phyloP scores from a whole-genome alignment of 2,329 filamentous ascomycete species.

The Cytospora schulzeri region DNA sequence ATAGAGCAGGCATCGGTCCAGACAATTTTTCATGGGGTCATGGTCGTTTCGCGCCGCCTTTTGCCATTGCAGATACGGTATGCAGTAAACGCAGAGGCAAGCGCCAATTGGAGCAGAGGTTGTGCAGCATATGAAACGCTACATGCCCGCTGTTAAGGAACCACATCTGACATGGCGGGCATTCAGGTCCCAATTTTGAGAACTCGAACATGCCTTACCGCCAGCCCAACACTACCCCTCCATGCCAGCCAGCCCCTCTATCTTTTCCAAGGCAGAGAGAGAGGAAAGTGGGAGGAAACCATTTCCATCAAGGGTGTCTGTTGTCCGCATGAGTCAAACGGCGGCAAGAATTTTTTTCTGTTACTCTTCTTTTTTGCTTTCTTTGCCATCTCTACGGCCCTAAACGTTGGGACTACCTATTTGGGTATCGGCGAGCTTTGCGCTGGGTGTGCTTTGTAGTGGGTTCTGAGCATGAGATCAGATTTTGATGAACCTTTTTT shows the following conservation, averaged over 20 bases:
- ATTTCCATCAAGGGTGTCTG: not conserved
- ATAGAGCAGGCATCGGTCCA: not conserved
- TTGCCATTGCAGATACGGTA: not conserved
- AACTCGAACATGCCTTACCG: slow-evolving; percentile 21
- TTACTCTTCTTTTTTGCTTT: not conserved
- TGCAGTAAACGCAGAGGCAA: not conserved
- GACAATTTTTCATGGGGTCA: not conserved
- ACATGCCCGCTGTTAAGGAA: slow-evolving; percentile 18
- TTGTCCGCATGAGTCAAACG: slow-evolving; percentile 22
- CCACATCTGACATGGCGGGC: slow-evolving; percentile 11
- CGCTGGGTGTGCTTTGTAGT: not conserved
- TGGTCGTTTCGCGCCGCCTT: not conserved
- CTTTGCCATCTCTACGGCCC: not conserved
- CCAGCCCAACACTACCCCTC: slow-evolving; percentile 26
- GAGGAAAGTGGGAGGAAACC: no score
- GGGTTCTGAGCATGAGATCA: not conserved
- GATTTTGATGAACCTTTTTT: not conserved
- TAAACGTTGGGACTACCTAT: not conserved
- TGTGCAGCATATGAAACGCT: slow-evolving; percentile 17
- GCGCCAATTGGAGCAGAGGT: not conserved
- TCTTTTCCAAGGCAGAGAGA: slow-evolving; percentile 20
- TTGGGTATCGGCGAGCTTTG: not conserved
- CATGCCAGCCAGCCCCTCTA: slow-evolving; percentile 19
- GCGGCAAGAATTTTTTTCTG: slow-evolving; percentile 12
- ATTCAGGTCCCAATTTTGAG: slow-evolving; percentile 21